phyloP scores from a whole-genome alignment of 805 yeast species.

The Ogataea ganodermae region DNA sequence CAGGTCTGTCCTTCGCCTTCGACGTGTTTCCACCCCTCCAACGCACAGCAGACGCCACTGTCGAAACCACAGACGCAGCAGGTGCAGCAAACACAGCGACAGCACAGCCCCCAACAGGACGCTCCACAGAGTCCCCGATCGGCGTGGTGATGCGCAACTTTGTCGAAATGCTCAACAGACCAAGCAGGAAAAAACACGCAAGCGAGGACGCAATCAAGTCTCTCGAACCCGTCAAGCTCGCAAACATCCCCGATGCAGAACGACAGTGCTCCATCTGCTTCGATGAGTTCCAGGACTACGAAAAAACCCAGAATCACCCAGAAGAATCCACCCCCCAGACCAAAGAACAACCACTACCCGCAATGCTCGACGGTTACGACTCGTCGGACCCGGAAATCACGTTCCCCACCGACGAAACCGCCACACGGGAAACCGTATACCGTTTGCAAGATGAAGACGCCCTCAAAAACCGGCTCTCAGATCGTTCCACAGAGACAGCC shows the following conservation, averaged over 20 bases:
- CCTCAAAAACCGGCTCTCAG: not conserved
- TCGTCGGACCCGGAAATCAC: constrained; percentile 29
- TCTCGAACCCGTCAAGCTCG: constrained; percentile 30
- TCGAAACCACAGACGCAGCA: not conserved
- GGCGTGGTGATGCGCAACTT: constrained; percentile 25
- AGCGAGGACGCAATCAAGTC: constrained; percentile 35
- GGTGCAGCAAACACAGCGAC: constrained; percentile 1
- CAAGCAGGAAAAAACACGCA: constrained; percentile 28
- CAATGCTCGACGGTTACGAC: constrained; percentile 22
- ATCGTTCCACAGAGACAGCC: not conserved
- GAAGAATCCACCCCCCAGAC: not conserved
- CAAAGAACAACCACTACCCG: constrained; percentile 14
- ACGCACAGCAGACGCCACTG: not conserved
- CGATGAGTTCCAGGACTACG: constrained; percentile 33
- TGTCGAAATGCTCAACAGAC: constrained; percentile 20
- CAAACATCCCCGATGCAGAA: constrained; percentile 35
- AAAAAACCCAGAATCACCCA: not conserved
- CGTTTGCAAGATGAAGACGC: constrained; percentile 10
- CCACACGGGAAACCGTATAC: constrained; percentile 22
- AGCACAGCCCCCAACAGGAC: too few species aligned
- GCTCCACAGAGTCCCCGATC: constrained; percentile 17
- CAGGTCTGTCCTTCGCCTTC: constrained; percentile 22
- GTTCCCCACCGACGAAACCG: constrained; percentile 33
- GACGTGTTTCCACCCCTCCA: constrained; percentile 15
- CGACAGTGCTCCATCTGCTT: constrained; percentile 45